Base-by-base conservation (phyloP, 805 yeast species). In the Saturnispora diversa region DNA sequence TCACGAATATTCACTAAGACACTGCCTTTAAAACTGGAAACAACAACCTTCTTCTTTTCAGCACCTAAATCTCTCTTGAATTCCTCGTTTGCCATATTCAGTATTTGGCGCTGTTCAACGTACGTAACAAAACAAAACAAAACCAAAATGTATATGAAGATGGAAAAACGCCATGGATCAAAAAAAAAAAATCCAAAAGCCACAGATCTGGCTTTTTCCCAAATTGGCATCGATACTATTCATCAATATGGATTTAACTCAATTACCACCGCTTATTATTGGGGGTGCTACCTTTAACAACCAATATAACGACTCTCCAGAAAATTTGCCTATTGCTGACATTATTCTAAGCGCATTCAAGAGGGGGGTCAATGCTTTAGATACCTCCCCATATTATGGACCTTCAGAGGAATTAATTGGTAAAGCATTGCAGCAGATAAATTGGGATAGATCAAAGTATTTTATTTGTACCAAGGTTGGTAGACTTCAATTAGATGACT, bases 381-480 rank as follows among this genome's bases (percentile, higher is more conserved):
- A 88, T 55, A 86, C 97, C 0, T 84, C 96, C 0, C 96, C 97
- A 3, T 87, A 84, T 62, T 88, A 88, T 56, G 97, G 97, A 0
- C 85, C 85, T 0, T 83, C 94, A 5, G 97, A 88, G 54, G 67
- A 61, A 15, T 48, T 88, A 11, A 55, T 84, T 5, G 97, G 97
- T 2, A 45, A 67, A 12, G 90, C 87, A 0, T 62, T 88, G 48
- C 56, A 60, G 19, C 41, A 53, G 1, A 46, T 64, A 23, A 55
- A 56, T 28, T 59, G 68, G 50, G 68, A 77, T 0, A 69, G 97
- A 44, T 79, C 78, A 5, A 54, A 66, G 15, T 82, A 82, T 56
- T 78, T 69, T 50, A 67, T 90, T 20, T 80, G 86, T 52, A 84
- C 96, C 19, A 88, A 88, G 55, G 94, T 86, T 9, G 97, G 97